Evolutionary conservation across 1,284 basidiomycete genomes (phyloP), one percentile per base, ranked within the genome.

Genomic region (Papiliotrema nemorosa): DNA sequence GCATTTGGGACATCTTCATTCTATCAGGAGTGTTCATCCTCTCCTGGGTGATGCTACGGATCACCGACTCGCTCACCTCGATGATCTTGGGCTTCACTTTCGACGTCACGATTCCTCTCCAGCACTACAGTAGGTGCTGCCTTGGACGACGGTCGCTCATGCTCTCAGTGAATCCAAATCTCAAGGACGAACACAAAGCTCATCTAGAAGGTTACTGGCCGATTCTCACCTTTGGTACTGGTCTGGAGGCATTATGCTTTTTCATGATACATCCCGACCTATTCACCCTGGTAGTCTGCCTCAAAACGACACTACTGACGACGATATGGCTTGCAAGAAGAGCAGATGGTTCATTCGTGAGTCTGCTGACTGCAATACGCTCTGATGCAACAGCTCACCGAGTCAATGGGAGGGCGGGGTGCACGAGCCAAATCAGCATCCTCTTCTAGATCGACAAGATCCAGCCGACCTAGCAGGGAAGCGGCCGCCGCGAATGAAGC

Each of bases 191-290:
- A 39, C 62, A 64, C 40, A 38, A 51, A 27, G 24, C 20, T 5
- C 62, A 60, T 29, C 44, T 64, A 3, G 52, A 58, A 9, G 49
- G 53, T 21, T 67, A 67, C 44, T 65, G 63, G 65, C 62, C 62
- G 5, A 41, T 58, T 14, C 52, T 63, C 36, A 39, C 57, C 20
- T 49, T 61, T n/a, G 62, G 50, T 12, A 54, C 54, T 10, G 37
- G 55, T 3, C 22, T 56, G 22, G 65, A 67, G 39, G 34, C 52
- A 12, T 48, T 46, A 2, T 48, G 50, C 4, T 63, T 57, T 41
- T 54, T 63, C 42, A 47, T 67, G 13, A 25, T 63, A 18, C 58
- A 60, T 42, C 59, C 62, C 3, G 58, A 60, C n/a, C 48, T 62
- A 13, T 65, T 67, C 50, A 64, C 63, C 1, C 36, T 65, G n/a